phyloP scores from a whole-genome alignment of 306 rosid genomes.

The Vigna angularis region DNA sequence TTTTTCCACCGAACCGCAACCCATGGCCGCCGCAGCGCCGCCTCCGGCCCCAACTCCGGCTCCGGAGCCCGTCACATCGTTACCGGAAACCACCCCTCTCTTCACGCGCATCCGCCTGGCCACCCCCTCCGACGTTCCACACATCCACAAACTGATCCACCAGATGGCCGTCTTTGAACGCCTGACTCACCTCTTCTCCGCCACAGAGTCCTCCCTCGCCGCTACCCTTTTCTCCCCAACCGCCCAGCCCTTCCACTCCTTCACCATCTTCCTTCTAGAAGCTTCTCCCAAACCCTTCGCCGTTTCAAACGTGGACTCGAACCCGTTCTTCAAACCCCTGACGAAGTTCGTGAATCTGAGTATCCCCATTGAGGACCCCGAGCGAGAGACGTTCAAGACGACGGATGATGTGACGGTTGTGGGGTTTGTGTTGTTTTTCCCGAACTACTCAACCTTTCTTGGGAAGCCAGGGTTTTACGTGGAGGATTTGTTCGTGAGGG shows the following conservation, averaged over 20 bases:
- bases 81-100: slow-evolving; percentile 50
- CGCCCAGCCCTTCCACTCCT: slow-evolving; percentile 70
- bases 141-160: slow-evolving; percentile 83
- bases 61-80: slow-evolving; percentile 42
- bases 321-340: slow-evolving; percentile 52
- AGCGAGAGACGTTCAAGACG: slow-evolving; percentile 52
- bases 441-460: slow-evolving; percentile 69
- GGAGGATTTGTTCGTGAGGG: slow-evolving; percentile 84
- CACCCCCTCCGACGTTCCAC: slow-evolving; percentile 64
- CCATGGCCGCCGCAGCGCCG: slow-evolving; percentile 87
- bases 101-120: slow-evolving; percentile 87
- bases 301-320: background rate
- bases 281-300: slow-evolving; percentile 64
- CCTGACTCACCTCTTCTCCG: slow-evolving; percentile 68
- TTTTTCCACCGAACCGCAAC: background rate
- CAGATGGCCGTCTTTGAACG: slow-evolving; percentile 86
- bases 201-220: slow-evolving; percentile 73
- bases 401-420: slow-evolving; percentile 48
- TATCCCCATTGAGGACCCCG: slow-evolving; percentile 70
- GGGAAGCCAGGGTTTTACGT: slow-evolving; percentile 81
- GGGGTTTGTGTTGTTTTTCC: slow-evolving; percentile 83
- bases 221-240: slow-evolving; percentile 65
- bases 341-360: slow-evolving; percentile 50
- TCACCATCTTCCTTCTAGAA: slow-evolving; percentile 83
- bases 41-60: slow-evolving; percentile 70